Conservation (phyloP, 768 basidiomycete genomes). For the Crassisporium funariophilum region DNA sequence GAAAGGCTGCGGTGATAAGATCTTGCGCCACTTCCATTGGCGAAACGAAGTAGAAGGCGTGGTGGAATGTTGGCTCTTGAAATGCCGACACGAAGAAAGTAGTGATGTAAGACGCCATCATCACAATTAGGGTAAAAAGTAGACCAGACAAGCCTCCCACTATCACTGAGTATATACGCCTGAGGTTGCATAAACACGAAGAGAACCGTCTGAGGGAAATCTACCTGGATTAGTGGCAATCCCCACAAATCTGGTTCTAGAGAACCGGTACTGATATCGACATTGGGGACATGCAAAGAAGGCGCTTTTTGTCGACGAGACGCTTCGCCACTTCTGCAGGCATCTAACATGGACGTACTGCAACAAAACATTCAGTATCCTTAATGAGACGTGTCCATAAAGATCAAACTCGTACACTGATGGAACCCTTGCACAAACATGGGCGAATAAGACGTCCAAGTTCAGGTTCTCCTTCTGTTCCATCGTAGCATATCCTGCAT, state of each 20-base stretch:
- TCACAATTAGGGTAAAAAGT: constrained; percentile 65
- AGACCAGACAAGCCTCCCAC: constrained; percentile 62
- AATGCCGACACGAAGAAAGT: constrained; percentile 65
- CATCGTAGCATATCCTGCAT: constrained; percentile 85
- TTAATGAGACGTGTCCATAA: constrained; percentile 14
- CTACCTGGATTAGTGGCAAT: constrained; percentile 77
- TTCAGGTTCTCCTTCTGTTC: constrained; percentile 55
- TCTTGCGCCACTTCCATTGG: constrained; percentile 62
- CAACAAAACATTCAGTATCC: background rate
- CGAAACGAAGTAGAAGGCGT: constrained; percentile 44
- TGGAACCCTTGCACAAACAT: constrained; percentile 78
- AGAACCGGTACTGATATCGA: constrained; percentile 74
- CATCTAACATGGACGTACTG: constrained; percentile 83
- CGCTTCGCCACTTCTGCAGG: constrained; percentile 72
- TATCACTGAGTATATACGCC: constrained; percentile 48
- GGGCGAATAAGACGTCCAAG: constrained; percentile 82
- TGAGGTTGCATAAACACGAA: constrained; percentile 3
- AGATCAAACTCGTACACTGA: constrained; percentile 47
- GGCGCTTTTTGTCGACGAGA: constrained; percentile 59
- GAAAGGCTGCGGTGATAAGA: constrained; percentile 62
- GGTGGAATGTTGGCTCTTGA: constrained; percentile 51
- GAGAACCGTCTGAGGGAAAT: constrained; percentile 15
- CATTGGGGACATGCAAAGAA: constrained; percentile 86
- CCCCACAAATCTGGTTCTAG: constrained; percentile 68
- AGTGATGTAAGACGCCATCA: constrained; percentile 70